A percentile compares a stretch with the other conserved stretches of the same genome.
phyloP scores from a whole-genome alignment of 805 yeast species.

The Kockiozyma suomiensis region DNA sequence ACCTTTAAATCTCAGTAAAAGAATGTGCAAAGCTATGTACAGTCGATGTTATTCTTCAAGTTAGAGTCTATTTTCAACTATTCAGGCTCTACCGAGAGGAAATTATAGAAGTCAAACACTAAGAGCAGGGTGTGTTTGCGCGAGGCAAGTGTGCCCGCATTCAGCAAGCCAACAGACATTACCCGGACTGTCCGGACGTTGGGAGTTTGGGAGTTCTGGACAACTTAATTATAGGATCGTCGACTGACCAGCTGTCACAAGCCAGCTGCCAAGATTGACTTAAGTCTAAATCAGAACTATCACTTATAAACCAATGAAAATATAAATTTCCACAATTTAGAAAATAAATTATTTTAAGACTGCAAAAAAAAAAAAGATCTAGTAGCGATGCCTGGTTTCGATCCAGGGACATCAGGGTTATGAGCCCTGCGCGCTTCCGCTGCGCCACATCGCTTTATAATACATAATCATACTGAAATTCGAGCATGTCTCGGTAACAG shows the following conservation, averaged over 20 bases:
- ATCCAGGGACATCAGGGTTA: conserved; percentile 93
- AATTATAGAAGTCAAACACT: not conserved
- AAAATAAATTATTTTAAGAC: not conserved
- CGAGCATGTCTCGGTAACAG: no score
- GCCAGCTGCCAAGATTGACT: not conserved
- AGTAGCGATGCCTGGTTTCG: conserved; percentile 87
- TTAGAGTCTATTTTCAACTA: not conserved
- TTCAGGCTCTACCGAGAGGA: not conserved
- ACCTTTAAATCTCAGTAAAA: not conserved
- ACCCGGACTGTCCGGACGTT: conserved; percentile 4
- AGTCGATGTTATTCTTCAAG: not conserved
- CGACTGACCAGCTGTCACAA: not conserved
- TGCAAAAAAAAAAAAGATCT: conserved; percentile 37
- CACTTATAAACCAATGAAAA: not conserved
- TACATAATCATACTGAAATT: not conserved
- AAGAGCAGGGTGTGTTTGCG: not conserved
- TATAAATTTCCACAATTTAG: no score
- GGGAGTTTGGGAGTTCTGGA: not conserved
- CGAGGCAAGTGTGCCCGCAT: conserved; percentile 2
- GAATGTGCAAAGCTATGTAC: no score
- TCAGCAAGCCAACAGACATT: not conserved
- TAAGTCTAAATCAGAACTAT: no score
- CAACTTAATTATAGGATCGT: not conserved
- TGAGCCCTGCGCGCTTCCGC: conserved; percentile 96
- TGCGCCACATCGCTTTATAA: conserved; percentile 42